Base-by-base conservation (phyloP, 2,329 filamentous ascomycete genomes). In the Fusarium incarnatum region DNA sequence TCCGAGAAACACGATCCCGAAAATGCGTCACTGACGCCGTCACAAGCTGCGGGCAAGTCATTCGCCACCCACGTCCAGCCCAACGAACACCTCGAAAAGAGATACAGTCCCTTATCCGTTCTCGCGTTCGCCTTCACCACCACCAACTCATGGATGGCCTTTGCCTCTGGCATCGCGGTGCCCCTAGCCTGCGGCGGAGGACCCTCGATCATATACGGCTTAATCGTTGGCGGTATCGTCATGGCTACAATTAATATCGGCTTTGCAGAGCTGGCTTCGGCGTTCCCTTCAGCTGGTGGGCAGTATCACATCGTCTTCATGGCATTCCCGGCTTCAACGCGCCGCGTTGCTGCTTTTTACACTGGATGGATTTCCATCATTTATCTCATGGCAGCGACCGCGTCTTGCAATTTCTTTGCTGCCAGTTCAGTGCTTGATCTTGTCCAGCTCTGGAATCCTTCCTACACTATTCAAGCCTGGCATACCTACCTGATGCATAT, bases 261-360 rank as follows among this genome's bases (percentile, higher is more conserved):
- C 25, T 75, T 75, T 7, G 73, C 73, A 3, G 73, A 75, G n/a
- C 27, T 75, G 42, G 73, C 73, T 2, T 75, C 73, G 0, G 73
- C 73, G 1, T 75, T 72, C 20, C 73, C 73, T 9, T 75, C 73
- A 2, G 72, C 72, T 8, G 73, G 73, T 15, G 73, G 73, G 12
- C 73, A 75, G 23, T 75, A 75, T 20, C 73, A 75, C 23, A 75
- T 75, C 22, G 73, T 75, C 10, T 75, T 74, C 53, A 75, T 73
- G 70, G 59, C 58, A 1, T 75, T 75, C 45, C 72, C 73, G 2
- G 55, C 68, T 4, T 67, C 73, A 11, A 73, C 70, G 8, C 70
- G 73, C 13, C 73, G 56, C 15, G 56, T 66, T 22, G 73, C 73
- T 5, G 73, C 73, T 1, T 75, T 75, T 41, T 73, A 74, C 40